Conservation (phyloP, 768 basidiomycete species). For the Suillus tomentosus region DNA sequence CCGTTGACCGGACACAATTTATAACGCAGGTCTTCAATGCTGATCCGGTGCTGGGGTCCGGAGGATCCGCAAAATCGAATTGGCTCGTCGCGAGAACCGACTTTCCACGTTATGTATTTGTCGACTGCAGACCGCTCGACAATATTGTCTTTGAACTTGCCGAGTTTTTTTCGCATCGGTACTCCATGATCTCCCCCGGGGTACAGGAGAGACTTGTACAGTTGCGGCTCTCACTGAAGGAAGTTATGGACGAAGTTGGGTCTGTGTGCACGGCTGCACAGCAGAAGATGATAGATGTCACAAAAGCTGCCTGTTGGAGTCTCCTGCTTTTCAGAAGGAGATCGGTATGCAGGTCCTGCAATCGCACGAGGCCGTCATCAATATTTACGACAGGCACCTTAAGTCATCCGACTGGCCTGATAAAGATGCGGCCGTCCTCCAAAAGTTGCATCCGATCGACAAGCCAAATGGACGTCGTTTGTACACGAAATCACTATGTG, state of each 20-base stretch:
- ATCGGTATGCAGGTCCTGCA: background rate
- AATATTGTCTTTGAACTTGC: background rate
- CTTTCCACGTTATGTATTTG: background rate
- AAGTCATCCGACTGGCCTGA: background rate
- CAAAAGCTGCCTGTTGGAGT: background rate
- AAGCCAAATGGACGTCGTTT: background rate
- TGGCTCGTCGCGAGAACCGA: background rate
- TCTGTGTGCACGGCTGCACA: background rate
- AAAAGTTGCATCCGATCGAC: background rate
- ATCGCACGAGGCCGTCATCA: background rate
- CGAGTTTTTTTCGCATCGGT: background rate
- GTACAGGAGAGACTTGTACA: background rate
- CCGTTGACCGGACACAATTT: background rate
- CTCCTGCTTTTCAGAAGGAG: background rate
- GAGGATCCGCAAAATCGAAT: background rate
- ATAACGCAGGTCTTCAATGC: background rate
- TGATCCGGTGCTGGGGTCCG: background rate
- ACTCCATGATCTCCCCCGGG: background rate
- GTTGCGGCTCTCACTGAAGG: background rate
- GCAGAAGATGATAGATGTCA: background rate
- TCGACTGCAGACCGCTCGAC: background rate
- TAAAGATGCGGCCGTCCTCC: background rate
- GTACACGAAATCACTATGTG: background rate
- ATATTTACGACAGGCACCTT: slow-evolving; percentile 1
- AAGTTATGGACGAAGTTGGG: background rate